Base-by-base conservation (phyloP, 2,329 filamentous ascomycete species). In the Colletotrichum destructivum region DNA sequence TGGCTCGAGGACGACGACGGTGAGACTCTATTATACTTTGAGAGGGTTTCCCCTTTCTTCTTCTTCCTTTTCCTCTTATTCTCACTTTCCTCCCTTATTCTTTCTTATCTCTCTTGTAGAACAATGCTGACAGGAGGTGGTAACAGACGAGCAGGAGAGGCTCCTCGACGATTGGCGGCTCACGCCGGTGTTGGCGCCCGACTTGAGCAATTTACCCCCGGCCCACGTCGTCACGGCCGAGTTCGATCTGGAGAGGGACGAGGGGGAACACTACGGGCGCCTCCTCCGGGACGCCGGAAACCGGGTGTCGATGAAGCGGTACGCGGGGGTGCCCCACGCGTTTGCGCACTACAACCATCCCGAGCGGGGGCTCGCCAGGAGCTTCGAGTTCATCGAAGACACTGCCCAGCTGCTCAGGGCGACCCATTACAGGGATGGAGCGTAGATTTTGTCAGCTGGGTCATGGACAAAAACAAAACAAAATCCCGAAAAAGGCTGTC, bases 161-260 rank as follows among this genome's bases (percentile, higher is more conserved):
- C 44, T 42, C 8, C 42, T 67, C 13, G 38, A 70, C 2, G 21
- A 70, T 6, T 70, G 68, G 62, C 61, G n/a, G 5, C 44, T 67
- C 1, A 67, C 68, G 3, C 68, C 68, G 0, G 75, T 81, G 0
- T 64, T 78, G 3, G 78, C 80, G 8, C 74, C 74, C 6, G 76
- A 76, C 15, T 78, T 81, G 18, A 38, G 66, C 3, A 66, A 74
- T 8, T 60, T 82, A 12, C 77, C 79, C 0, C 76, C 74, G 2
- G 79, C 79, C 1, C 76, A 81, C 13, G 77, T 82, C 11, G 66
- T 82, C 46, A 81, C 80, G 1, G 80, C 81, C 2, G 80, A 81
- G 59, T 80, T 81, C 65, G 80, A 82, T 62, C 64, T 80, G 7
- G 73, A 80, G 62, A 75, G 81, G n/a, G 81, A 82, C 69, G 78